Evolutionary conservation across 2,329 filamentous ascomycete species (phyloP), one percentile per base, ranked within the genome.

Genomic region (Fusarium armeniacum): DNA sequence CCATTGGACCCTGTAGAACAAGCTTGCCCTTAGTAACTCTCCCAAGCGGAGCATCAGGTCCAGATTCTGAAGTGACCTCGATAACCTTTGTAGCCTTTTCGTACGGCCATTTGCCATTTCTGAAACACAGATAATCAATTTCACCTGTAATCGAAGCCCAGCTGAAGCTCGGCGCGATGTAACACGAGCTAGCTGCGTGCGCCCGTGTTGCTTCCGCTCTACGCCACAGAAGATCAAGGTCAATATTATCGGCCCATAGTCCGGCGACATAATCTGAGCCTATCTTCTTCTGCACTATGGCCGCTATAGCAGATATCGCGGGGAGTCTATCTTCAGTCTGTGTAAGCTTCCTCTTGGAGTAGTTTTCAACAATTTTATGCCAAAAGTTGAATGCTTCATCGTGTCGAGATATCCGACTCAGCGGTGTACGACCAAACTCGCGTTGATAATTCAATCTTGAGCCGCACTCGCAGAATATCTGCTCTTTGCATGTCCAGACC

Each of bases 251-350:
- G 3, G 36, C 35, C 77, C 77, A 79, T 22, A 79, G 40, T 1
- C 77, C 76, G 1, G 77, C 77, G 2, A 70, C 58, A 49, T 78
- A 79, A 11, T 71, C 50, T 16, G 73, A 73, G 0, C 56, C 54
- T 7, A 67, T 71, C 4, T 58, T 68, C 35, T 65, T 58, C 32
- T 70, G 70, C 35, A 78, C 46, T 6, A 65, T 57, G 6, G 62
- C 68, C 0, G 76, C 78, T 24, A 78, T 61, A 1, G 75, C 76
- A 5, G 76, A 76, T 38, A 79, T 73, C 2, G 75, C 77, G 0
- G 76, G 75, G 6, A 79, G 67, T 22, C 73, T 73, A 43, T 79
- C 77, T 0, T 53, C 30, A 5, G 49, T 32, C 1, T 72, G 58
- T 0, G 73, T 73, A 18, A 79, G 46, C 3, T 69, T 51, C 6